Percentiles rank a stretch among this genome's conserved stretches.
Conservation (phyloP, 2,329 filamentous ascomycete species). For the Beauveria brongniartii region DNA sequence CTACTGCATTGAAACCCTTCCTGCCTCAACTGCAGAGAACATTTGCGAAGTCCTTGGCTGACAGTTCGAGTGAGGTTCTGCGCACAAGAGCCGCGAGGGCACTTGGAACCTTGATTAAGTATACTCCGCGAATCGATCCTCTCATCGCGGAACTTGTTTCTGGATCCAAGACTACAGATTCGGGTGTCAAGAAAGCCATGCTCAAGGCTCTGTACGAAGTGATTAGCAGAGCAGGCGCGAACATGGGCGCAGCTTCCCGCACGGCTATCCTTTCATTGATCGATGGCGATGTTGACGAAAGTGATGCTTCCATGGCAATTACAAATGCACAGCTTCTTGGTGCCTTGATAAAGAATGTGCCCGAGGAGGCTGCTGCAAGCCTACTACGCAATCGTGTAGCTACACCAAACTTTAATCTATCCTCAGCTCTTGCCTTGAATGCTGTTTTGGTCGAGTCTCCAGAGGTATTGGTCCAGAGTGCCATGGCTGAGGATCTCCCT, state of each 20-base stretch:
- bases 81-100: slow-evolving; percentile 87
- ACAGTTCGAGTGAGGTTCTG: slow-evolving; percentile 82
- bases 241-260: slow-evolving; percentile 89
- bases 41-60: slow-evolving; percentile 91
- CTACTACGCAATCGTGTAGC: slow-evolving; percentile 68
- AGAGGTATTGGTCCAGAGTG: slow-evolving; percentile 54
- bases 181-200: slow-evolving; percentile 90
- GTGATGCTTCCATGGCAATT: slow-evolving; percentile 70
- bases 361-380: slow-evolving; percentile 55
- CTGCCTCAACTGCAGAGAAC: slow-evolving; percentile 92
- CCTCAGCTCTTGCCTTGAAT: slow-evolving; percentile 81
- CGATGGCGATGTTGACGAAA: slow-evolving; percentile 71
- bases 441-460: slow-evolving; percentile 78
- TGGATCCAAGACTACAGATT: slow-evolving; percentile 81
- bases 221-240: slow-evolving; percentile 84
- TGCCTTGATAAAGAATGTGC: slow-evolving; percentile 79
- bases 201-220: slow-evolving; percentile 94
- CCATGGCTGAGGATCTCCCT: slow-evolving; percentile 64
- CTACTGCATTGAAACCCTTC: slow-evolving; percentile 90
- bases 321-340: slow-evolving; percentile 87
- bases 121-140: slow-evolving; percentile 91
- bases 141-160: slow-evolving; percentile 86
- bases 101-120: slow-evolving; percentile 86
- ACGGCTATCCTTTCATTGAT: slow-evolving; percentile 82
- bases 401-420: slow-evolving; percentile 63